phyloP scores from a whole-genome alignment of 73 alveolate genomes.

The Paramecium sonneborni region DNA sequence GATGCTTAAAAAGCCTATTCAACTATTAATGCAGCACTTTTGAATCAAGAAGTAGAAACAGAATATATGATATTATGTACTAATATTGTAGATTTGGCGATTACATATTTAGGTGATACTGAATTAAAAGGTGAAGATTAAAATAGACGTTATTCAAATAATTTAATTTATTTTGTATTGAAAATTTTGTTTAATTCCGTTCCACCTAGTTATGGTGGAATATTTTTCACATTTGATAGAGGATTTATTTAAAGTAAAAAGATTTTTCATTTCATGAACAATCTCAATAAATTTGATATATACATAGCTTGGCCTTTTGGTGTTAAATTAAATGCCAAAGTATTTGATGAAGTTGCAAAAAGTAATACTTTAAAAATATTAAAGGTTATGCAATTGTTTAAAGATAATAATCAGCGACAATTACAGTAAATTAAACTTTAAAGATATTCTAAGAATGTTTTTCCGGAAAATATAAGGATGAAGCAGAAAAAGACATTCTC shows the following conservation, averaged over 20 bases:
- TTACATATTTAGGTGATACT: background rate
- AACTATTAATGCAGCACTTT: background rate
- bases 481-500: background rate
- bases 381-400: background rate
- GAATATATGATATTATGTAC: background rate
- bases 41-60: background rate
- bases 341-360: background rate
- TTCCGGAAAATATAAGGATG: background rate
- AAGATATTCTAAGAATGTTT: background rate
- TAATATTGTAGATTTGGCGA: background rate
- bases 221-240: background rate
- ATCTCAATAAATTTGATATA: background rate
- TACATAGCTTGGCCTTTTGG: constrained; percentile 7
- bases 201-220: background rate
- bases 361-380: background rate
- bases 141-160: background rate
- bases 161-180: background rate
- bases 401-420: constrained; percentile 3
- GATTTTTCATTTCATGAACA: background rate
- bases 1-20: background rate
- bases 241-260: background rate
- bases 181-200: background rate
- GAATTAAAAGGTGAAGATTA: background rate
- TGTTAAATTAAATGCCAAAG: background rate
- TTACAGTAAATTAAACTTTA: background rate